Percentiles rank a stretch among this genome's conserved stretches.
These are phyloP conservation scores for Pulveroboletus sp. DNA, from an alignment of 768 basidiomycete genomes.

Conservation along the genomic window DNA sequence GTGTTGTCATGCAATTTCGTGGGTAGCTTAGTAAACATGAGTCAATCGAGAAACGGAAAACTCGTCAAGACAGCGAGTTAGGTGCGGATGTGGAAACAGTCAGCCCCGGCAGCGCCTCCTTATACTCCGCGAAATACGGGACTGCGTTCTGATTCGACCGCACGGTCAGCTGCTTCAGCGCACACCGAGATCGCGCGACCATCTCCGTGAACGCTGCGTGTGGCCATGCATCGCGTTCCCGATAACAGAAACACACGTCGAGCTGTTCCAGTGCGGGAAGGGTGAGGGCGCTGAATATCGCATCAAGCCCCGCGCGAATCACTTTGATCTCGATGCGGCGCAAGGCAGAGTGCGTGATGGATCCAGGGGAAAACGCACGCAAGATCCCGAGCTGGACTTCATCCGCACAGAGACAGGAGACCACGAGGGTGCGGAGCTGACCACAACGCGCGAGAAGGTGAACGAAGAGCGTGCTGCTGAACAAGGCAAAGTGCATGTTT, in stretches of 20 bases:
- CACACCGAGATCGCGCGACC: constrained; percentile 22
- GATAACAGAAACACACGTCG: constrained; percentile 30
- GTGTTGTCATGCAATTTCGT: too few species aligned
- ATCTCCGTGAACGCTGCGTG: constrained; percentile 24
- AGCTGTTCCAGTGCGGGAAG: constrained; percentile 30
- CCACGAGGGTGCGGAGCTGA: constrained; percentile 17
- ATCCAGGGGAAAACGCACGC: constrained; percentile 6
- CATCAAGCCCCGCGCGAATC: constrained; percentile 22
- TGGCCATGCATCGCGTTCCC: constrained; percentile 28
- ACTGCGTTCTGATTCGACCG: constrained; percentile 22
- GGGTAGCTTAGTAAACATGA: neutral
- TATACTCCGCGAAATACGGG: constrained; percentile 23
- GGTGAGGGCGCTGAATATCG: constrained; percentile 16
- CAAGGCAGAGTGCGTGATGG: constrained; percentile 15
- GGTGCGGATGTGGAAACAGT: constrained; percentile 11
- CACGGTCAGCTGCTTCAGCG: constrained; percentile 22
- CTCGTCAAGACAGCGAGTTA: neutral
- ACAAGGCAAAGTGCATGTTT: constrained; percentile 25
- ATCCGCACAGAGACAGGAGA: constrained; percentile 26
- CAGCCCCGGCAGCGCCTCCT: constrained; percentile 20
- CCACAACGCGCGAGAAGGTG: constrained; percentile 22
- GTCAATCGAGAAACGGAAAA: neutral
- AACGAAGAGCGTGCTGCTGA: constrained; percentile 22
- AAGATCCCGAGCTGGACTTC: constrained; percentile 8
- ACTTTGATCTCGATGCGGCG: constrained; percentile 30